Evolutionary conservation across 2,329 filamentous ascomycete species (phyloP), one percentile per base, ranked within the genome.

Genomic region (Pyrenophora seminiperda): DNA sequence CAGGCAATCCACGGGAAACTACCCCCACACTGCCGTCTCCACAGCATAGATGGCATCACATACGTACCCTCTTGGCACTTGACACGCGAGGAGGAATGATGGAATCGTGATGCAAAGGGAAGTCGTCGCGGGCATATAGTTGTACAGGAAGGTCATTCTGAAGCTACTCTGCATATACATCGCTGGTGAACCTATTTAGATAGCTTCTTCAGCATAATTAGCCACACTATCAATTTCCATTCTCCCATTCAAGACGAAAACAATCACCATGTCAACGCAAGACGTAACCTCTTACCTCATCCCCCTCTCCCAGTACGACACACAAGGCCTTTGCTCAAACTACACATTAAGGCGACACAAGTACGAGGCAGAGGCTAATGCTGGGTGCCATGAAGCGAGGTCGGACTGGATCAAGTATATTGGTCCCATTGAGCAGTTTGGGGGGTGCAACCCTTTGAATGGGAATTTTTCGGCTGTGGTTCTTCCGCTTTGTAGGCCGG

Each of bases 331-430:
- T 24, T 42, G 46, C 27, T 18, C n/a, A 1, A 7, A 18, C n/a
- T 48, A 24, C 24, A 19, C 27, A 1, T 13, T 48, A 5, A 37
- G 46, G 9, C 20, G 39, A 13, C 31, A 37, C 17, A 42, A 33
- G 2, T 37, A 4, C 13, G 46, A 48, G 7, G 10, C 32, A 0
- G 46, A 48, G 7, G 32, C 46, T 11, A 38, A 42, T 15, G 24
- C 18, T 6, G 46, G 39, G 27, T 31, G 17, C 11, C 24, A 42
- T 7, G 32, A 42, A 7, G 32, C 39, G 10, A 42, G 46, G n/a
- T 4, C 13, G 2, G 46, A 48, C 9, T 48, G 39, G 38, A 32
- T 38, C 17, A 48, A 27, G 22, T 48, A 48, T 7, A 20, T 42
- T 7, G 38, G 38, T 3, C 45, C 38, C 9, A 36, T 27, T 6